Conservation (phyloP, 2,329 filamentous ascomycete species). For the Chaetomiaceae sp. region DNA sequence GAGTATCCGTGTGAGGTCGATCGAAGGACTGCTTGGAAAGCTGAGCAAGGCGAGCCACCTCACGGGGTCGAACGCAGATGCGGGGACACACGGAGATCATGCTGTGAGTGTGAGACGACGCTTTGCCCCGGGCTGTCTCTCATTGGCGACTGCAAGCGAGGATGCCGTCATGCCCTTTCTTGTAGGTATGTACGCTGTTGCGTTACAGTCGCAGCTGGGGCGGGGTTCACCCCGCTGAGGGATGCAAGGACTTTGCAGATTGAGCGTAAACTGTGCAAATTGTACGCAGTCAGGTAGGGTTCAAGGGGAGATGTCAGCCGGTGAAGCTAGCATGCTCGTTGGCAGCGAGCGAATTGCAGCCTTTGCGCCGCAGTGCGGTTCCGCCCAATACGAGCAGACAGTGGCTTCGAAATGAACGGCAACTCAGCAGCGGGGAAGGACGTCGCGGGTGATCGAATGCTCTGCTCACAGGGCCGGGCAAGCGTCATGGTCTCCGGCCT, state of each 20-base stretch:
- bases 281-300: neutral
- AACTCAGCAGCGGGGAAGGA: no score
- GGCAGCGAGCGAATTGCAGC: neutral
- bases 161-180: slow-evolving; percentile 5
- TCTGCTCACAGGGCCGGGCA: no score
- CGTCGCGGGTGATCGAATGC: neutral
- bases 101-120: neutral
- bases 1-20: no score
- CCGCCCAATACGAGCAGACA: neutral
- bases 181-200: neutral
- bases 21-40: no score
- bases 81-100: neutral
- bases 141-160: neutral
- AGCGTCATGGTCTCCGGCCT: no score
- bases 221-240: neutral
- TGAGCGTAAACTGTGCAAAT: neutral
- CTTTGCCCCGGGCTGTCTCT: neutral
- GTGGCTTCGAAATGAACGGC: no score
- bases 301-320: slow-evolving; percentile 4
- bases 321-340: slow-evolving; percentile 10
- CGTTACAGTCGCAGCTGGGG: slow-evolving; percentile 1
- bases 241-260: slow-evolving; percentile 19
- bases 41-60: no score
- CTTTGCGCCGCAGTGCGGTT: neutral
- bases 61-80: neutral